Percentiles rank a stretch among this genome's conserved stretches.
Evolutionary conservation across 1,284 basidiomycete genomes (phyloP).

Genomic region (Polyporus tsugae): DNA sequence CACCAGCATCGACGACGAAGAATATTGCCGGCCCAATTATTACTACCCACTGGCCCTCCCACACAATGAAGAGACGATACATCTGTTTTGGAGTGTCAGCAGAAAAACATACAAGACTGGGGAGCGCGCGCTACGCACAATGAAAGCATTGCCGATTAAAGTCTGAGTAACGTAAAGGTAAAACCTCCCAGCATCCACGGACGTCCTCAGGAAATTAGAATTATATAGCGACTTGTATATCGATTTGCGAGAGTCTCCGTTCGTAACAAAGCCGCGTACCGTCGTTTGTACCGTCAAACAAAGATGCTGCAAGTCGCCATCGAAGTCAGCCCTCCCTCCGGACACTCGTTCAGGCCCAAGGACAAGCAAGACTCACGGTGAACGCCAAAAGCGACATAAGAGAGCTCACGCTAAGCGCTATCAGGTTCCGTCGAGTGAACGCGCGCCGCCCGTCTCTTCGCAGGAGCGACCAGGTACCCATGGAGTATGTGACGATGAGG

Average conservation of each 20-base stretch:
- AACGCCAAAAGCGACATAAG: constrained; percentile 23
- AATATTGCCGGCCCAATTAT: neutral
- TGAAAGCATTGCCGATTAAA: constrained; percentile 23
- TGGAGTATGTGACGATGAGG: constrained; percentile 16
- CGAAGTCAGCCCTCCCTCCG: neutral
- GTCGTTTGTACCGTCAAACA: constrained; percentile 16
- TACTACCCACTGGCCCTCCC: constrained; percentile 5
- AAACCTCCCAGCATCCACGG: constrained; percentile 18
- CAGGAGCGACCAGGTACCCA: constrained; percentile 14
- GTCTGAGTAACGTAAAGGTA: constrained; percentile 28
- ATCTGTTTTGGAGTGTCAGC: neutral
- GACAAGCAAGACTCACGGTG: constrained; percentile 12
- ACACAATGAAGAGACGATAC: constrained; percentile 9
- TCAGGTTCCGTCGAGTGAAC: constrained; percentile 17
- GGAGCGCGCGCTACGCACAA: constrained; percentile 13
- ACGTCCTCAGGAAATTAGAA: constrained; percentile 13
- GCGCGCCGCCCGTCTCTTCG: neutral
- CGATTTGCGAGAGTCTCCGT: constrained; percentile 2
- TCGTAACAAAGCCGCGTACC: constrained; percentile 18
- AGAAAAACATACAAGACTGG: neutral
- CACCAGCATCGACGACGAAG: neutral
- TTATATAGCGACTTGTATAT: constrained; percentile 13
- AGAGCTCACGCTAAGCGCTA: constrained; percentile 17
- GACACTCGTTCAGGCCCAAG: neutral
- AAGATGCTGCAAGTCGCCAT: neutral